Base-by-base conservation (phyloP, 805 yeast genomes). In the Komagataella kurtzmanii region DNA sequence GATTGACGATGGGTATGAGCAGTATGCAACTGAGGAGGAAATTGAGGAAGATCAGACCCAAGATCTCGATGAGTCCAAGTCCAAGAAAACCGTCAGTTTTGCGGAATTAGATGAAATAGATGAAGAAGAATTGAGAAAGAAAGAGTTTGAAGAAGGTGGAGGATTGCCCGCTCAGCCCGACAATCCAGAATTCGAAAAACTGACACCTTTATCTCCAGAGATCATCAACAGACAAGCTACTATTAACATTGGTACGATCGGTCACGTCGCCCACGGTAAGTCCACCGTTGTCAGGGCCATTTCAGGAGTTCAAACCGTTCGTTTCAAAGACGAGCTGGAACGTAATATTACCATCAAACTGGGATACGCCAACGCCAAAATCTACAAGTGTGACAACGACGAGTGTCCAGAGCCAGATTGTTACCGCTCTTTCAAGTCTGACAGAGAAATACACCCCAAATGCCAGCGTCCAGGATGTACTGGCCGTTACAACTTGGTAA, bases 171-270 rank as follows among this genome's bases (percentile, higher is more conserved):
- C 86, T 67, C 99, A 93, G 71, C 96, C 97, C 53, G 84, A 77
- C 45, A 74, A 87, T 70, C 95, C 95, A 53, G 97, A 90, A 65
- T 85, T 91, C 62, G 58, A 85, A 45, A 65, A 72, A 58, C 72
- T 93, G 71, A 87, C 91, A 49, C 97, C 99, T 40, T 73, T 88
- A 56, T 84, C 95, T 6, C 93, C 96, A 51, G 99, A 90, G 64
- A 95, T 93, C 65, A 93, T 93, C 72, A 88, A 87, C 69, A 86
- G 99, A 79, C 99, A 93, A 74, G 99, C 99, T 56, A 93, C 99
- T 49, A 88, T 93, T 66, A 93, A 93, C 70, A 93, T 93, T 65
- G 99, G 99, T 71, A 91, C 98, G 65, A 91, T 91, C 66, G 99
- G 99, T 59, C 99, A 91, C 69, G 98, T 91, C 59, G 99, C 93